Base-by-base conservation (phyloP, 208 protist genomes). In the Trypanosoma scelopori region DNA sequence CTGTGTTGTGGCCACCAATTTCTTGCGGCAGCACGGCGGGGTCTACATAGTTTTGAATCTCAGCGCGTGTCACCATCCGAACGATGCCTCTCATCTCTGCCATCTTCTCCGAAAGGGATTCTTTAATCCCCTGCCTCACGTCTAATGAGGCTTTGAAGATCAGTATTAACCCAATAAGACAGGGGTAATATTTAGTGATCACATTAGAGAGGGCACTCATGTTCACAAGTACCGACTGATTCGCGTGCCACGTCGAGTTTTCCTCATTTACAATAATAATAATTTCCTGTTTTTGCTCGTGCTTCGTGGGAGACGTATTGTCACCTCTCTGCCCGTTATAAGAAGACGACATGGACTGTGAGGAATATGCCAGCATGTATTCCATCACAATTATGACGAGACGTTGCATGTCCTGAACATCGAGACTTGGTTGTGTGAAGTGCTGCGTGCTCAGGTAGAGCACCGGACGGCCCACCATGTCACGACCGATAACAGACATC, bases 171-270 rank as follows among this genome's bases (percentile, higher is more conserved):
- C 75, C 81, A 22, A 94, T 55, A 52, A 94, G 64, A 23, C 68
- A 28, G 11, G 88, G 88, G 61, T 90, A 94, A 65, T 94, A 94
- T 67, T 91, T 94, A 35, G 64, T 63, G 30, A 88, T 51, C 15
- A 91, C 56, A 15, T 72, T 81, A 35, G 71, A 73, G 20, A 91
- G 45, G 13, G 63, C 63, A 28, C 51, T 49, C 45, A 65, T 63
- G 55, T 85, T 76, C 0, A 72, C 37, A 28, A 91, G 63, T 18
- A 87, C 67, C 0, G 76, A 51, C 13, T 74, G 52, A 49, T 79
- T 75, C 23, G 64, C 57, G 23, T 58, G 51, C 74, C 81, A 89
- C 7, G 60, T 56, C 11, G 70, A 76, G 15, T 48, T 60, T 35
- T 88, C 78, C 20, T 91, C 64, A 59, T 87, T 87, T 30, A 90